phyloP scores from a whole-genome alignment of 306 rosid species.

The barrel medic (Medicago truncatula) region MtrunA17r5.0-ANR NC_053042.1:20144501-20145000 shows the following conservation, averaged over 20 bases:
- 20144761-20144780: constrained; percentile 83
- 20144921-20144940: constrained; percentile 68
- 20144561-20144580: constrained; percentile 94
- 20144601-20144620: constrained; percentile 88
- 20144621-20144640: constrained; percentile 84
- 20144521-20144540: constrained; percentile 79
- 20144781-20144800: constrained; percentile 61
- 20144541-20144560: constrained; percentile 98
- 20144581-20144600: constrained; percentile 94
- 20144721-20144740: constrained; percentile 89
- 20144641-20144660: constrained; percentile 97
- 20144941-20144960: constrained; percentile 71
- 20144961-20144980: constrained; percentile 38
- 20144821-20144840: constrained; percentile 26
- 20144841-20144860: constrained; percentile 19
- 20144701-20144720: constrained; percentile 94
- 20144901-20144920: constrained; percentile 79
- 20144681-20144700: constrained; percentile 87
- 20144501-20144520: constrained; percentile 74
- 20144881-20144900: constrained; percentile 42
- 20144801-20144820: constrained; percentile 67
- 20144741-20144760: constrained; percentile 86
- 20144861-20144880: constrained; percentile 38
- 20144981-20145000: constrained; percentile 7
- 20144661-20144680: constrained; percentile 84